Percentiles rank a stretch among this genome's conserved stretches.
Conservation (phyloP, 345 rosid genomes). For the Nasturtium officinale region DNA sequence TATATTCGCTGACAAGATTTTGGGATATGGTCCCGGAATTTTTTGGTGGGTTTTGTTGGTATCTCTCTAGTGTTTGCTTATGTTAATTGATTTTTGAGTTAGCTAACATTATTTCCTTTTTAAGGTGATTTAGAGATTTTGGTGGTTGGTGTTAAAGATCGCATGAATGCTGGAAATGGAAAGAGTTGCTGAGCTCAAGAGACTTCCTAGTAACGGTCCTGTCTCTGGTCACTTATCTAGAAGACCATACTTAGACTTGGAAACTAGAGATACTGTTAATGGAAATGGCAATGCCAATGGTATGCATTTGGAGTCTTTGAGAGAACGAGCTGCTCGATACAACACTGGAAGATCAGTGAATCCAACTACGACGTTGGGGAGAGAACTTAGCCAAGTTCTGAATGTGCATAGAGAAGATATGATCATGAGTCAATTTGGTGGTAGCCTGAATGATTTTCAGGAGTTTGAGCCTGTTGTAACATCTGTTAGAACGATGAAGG, state of each 20-base stretch:
- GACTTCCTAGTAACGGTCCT: slow-evolving; percentile 59
- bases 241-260: slow-evolving; percentile 36
- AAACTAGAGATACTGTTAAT: slow-evolving; percentile 16
- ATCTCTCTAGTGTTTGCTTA: slow-evolving; percentile 7
- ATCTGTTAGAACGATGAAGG: slow-evolving; percentile 62
- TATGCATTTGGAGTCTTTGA: slow-evolving; percentile 34
- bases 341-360: slow-evolving; percentile 31
- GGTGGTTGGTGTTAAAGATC: slow-evolving; percentile 46
- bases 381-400: slow-evolving; percentile 49
- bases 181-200: slow-evolving; percentile 60
- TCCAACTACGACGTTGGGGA: slow-evolving; percentile 37
- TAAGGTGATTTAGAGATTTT: slow-evolving; percentile 24
- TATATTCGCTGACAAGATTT: slow-evolving; percentile 26
- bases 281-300: neutral
- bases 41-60: slow-evolving; percentile 20
- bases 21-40: slow-evolving; percentile 11
- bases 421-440: slow-evolving; percentile 45
- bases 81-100: slow-evolving; percentile 20
- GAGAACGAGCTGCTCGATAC: slow-evolving; percentile 40
- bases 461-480: slow-evolving; percentile 45
- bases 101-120: neutral
- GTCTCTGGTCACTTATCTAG: slow-evolving; percentile 47
- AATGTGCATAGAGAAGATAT: slow-evolving; percentile 58
- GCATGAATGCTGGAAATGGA: slow-evolving; percentile 55
- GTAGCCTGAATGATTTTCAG: slow-evolving; percentile 44